Base-by-base conservation (phyloP, 148 eudicot species). In the Gaultheria prostrata region DNA sequence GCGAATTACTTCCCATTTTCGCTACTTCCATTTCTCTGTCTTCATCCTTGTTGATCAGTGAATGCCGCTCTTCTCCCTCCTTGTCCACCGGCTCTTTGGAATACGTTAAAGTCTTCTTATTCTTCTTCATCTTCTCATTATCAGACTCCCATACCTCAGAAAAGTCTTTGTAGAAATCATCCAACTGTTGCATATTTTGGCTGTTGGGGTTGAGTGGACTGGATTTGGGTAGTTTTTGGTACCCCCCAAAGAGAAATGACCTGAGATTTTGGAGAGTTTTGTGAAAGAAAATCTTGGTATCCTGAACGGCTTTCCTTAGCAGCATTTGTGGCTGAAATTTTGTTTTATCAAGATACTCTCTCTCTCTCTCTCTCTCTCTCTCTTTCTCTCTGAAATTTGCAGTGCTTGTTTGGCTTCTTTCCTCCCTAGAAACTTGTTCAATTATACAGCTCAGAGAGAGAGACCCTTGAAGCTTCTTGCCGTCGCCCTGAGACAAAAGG, bases 191-290 rank as follows among this genome's bases (percentile, higher is more conserved):
- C 67, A 79, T 32, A n/a, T 86, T 81, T 76, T 82, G 85, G 78
- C 72, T 84, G 86, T 30, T 84, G 74, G 90, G 85, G 57, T 83
- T 91, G 88, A 85, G 46, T 77, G 85, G 69, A 15, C 86, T 85
- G 76, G 87, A 74, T 84, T 76, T 92, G 77, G 93, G 88, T 48
- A 89, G 81, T 72, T 86, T 89, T 45, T 87, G 89, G 88, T 92
- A 86, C 30, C 84, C 86, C 57, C 75, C 80, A 71, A 87, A 84
- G 51, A 88, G 86, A 76, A 88, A 86, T 69, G 89, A 90, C 53
- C 79, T 92, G 79, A 96, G 88, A 84, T 78, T 89, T 65, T 86
- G 87, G 63, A 94, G 80, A 69, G 92, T 89, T 88, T 90, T 89
- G 80, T 80, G 88, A 54, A 94, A 54, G 87, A 93, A 86, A 35